A percentile compares a stretch with the other conserved stretches of the same genome.
These are phyloP conservation scores for Penicillium sp. DNA, from an alignment of 2,329 filamentous ascomycete genomes.

Conservation along the genomic window DNA sequence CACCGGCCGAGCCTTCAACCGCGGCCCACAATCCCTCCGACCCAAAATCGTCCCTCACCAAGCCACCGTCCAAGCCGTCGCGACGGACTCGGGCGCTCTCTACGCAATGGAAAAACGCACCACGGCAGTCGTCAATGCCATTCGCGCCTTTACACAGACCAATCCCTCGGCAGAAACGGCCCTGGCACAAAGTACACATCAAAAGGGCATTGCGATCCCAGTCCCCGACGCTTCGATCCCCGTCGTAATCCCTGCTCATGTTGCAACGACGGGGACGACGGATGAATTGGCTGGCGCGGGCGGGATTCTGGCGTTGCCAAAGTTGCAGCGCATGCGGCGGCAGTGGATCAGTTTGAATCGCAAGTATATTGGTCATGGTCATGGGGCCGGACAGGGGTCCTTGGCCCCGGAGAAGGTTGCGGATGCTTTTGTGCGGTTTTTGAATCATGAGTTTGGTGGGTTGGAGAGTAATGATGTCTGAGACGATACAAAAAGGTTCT, in stretches of 20 bases:
- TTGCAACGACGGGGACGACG: slow-evolving; percentile 33
- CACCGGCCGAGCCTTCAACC: slow-evolving; percentile 14
- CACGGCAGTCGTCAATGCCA: slow-evolving; percentile 36
- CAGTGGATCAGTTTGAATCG: slow-evolving; percentile 45
- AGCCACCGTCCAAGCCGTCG: slow-evolving; percentile 38
- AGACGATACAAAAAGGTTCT: no score
- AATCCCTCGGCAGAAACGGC: slow-evolving; percentile 35
- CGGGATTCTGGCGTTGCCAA: slow-evolving; percentile 36
- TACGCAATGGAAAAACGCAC: slow-evolving; percentile 42
- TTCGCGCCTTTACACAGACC: slow-evolving; percentile 36
- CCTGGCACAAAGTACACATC: slow-evolving; percentile 24
- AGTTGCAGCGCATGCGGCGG: slow-evolving; percentile 39
- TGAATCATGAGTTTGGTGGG: slow-evolving; percentile 40
- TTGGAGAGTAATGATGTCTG: slow-evolving; percentile 13
- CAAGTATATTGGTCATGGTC: slow-evolving; percentile 32
- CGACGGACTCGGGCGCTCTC: slow-evolving; percentile 37
- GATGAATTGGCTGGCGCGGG: slow-evolving; percentile 40
- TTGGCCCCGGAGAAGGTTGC: slow-evolving; percentile 32
- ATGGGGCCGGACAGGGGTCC: slow-evolving; percentile 30
- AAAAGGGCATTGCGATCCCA: slow-evolving; percentile 30
- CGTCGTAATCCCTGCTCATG: slow-evolving; percentile 35
- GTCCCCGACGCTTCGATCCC: slow-evolving; percentile 27
- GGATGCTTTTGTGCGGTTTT: slow-evolving; percentile 43
- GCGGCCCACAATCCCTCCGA: slow-evolving; percentile 12
- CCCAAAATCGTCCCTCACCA: slow-evolving; percentile 37